phyloP scores from a whole-genome alignment of 73 alveolate genomes.

The Paramecium biaurelia region DNA sequence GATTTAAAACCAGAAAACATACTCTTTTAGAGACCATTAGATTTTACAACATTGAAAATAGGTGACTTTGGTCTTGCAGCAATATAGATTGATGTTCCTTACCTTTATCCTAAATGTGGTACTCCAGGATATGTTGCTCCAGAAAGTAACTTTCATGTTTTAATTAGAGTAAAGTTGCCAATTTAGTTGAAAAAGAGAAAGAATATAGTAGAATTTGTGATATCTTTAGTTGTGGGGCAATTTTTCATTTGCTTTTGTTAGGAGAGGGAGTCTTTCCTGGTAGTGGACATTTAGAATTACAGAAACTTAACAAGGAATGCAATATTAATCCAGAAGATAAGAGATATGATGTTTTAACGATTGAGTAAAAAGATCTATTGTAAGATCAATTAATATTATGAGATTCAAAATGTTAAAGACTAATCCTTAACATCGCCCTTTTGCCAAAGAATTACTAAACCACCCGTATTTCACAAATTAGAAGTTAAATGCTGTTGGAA shows the following conservation, averaged over 20 bases:
- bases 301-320: not conserved
- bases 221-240: slow-evolving; percentile 51
- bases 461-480: not conserved
- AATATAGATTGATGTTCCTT: not conserved
- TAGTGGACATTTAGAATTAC: slow-evolving; percentile 23
- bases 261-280: slow-evolving; percentile 38
- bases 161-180: slow-evolving; percentile 16
- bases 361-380: not conserved
- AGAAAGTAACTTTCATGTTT: not conserved
- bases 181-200: not conserved
- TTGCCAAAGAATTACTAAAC: not conserved
- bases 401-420: slow-evolving; percentile 22
- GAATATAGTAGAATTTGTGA: slow-evolving; percentile 16
- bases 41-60: slow-evolving; percentile 23
- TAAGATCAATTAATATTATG: not conserved
- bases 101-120: slow-evolving; percentile 62
- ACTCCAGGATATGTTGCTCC: slow-evolving; percentile 76
- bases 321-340: not conserved
- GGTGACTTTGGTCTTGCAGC: slow-evolving; percentile 64
- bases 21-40: not conserved
- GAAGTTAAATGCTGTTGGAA: not conserved
- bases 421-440: not conserved
- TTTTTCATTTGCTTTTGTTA: slow-evolving; percentile 25
- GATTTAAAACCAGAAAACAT: slow-evolving; percentile 73
- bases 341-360: not conserved